Evolutionary conservation across 2,329 filamentous ascomycete genomes (phyloP).

Genomic region (Pseudocercospora cruenta): DNA sequence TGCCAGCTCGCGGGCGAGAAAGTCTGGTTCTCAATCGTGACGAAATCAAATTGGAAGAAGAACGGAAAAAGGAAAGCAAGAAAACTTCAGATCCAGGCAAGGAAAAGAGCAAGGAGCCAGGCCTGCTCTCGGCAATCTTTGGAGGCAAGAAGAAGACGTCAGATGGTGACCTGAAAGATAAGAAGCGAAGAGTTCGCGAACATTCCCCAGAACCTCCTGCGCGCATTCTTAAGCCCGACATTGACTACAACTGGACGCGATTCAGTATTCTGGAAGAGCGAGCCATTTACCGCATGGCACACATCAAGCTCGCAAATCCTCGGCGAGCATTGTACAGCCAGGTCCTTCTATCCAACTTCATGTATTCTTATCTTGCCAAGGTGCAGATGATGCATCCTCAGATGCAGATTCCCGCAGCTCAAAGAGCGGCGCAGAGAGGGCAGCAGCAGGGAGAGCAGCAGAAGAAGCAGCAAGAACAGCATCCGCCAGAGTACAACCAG

Average conservation of each 20-base stretch:
- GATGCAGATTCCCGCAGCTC: constrained; percentile 81
- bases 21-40: constrained; percentile 83
- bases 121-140: constrained; percentile 92
- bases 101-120: constrained; percentile 72
- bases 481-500: constrained; percentile 40
- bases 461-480: constrained; percentile 27
- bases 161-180: constrained; percentile 72
- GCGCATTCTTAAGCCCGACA: constrained; percentile 75
- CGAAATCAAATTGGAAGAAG: constrained; percentile 72
- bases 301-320: constrained; percentile 98
- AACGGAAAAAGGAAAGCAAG: constrained; percentile 79
- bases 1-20: constrained; percentile 65
- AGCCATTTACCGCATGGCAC: constrained; percentile 97
- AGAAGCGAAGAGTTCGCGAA: constrained; percentile 66
- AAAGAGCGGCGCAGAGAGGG: constrained; percentile 45
- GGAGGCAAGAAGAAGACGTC: constrained; percentile 71
- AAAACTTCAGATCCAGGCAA: constrained; percentile 74
- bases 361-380: constrained; percentile 98
- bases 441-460: constrained; percentile 22
- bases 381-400: constrained; percentile 99
- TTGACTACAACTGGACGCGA: constrained; percentile 94
- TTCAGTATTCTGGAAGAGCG: constrained; percentile 95
- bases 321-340: constrained; percentile 89
- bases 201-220: constrained; percentile 80
- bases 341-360: constrained; percentile 96